phyloP scores from a whole-genome alignment of 768 basidiomycete species.

The Sutorius australiensis region DNA sequence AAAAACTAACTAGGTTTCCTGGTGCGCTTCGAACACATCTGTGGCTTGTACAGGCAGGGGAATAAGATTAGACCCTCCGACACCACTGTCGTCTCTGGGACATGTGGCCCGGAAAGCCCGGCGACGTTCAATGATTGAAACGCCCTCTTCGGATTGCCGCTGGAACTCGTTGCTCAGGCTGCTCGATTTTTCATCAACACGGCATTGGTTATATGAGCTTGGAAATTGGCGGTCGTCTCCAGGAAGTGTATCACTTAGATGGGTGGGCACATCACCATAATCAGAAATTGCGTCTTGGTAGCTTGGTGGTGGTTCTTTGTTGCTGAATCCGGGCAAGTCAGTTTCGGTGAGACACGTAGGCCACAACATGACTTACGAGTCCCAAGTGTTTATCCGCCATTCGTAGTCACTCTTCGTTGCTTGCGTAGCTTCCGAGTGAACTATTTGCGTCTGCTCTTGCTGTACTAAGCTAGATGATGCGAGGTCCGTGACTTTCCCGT shows the following conservation, averaged over 20 bases:
- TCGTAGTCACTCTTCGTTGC: neutral
- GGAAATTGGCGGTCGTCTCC: neutral
- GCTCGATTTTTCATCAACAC: neutral
- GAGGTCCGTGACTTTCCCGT: neutral
- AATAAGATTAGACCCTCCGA: neutral
- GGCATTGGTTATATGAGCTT: neutral
- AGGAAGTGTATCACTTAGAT: neutral
- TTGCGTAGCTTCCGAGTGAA: neutral
- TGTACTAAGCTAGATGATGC: neutral
- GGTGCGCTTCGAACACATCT: neutral
- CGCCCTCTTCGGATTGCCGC: neutral
- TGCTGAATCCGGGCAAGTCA: neutral
- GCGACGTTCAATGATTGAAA: neutral
- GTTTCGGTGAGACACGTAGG: neutral
- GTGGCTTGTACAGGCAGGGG: neutral
- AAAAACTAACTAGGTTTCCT: neutral
- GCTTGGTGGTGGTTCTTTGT: slow-evolving; percentile 12
- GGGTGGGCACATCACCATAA: neutral
- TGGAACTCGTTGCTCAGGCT: neutral
- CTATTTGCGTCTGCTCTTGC: neutral
- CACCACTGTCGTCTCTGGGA: neutral
- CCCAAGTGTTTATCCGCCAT: neutral
- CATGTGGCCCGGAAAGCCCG: neutral
- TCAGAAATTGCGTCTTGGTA: slow-evolving; percentile 7
- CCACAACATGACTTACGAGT: slow-evolving; percentile 2